A percentile compares a stretch with the other conserved stretches of the same genome.
Conservation (phyloP, 352 stramenopile genomes). For the Globisporangium recalcitrans region DNA sequence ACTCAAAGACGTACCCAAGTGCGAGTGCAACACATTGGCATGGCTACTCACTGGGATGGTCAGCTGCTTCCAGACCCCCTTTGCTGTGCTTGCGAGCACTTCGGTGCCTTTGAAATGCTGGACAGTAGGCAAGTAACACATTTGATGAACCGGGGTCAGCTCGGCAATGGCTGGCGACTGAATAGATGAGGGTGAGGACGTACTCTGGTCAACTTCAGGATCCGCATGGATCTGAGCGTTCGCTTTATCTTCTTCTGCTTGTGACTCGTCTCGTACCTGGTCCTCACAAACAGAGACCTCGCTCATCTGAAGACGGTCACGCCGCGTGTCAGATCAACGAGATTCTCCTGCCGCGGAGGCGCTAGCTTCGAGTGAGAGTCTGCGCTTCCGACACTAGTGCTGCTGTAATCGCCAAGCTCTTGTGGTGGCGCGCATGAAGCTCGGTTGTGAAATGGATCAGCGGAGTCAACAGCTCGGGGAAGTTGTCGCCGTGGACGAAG, state of each 20-base stretch:
- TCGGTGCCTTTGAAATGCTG: conserved; percentile 67
- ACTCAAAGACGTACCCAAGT: neutral
- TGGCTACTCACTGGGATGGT: conserved; percentile 43
- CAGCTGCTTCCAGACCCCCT: conserved; percentile 49
- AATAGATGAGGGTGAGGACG: too few species aligned
- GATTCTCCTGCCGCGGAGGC: neutral
- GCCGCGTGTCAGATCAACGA: neutral
- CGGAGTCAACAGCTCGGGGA: too few species aligned
- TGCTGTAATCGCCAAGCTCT: neutral
- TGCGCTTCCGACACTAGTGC: neutral
- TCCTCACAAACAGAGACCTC: neutral
- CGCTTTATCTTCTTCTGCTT: neutral
- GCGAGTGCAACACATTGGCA: neutral
- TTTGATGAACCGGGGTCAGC: neutral
- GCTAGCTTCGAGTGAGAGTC: neutral
- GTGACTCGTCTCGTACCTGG: neutral
- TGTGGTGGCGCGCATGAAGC: neutral
- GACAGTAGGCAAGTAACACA: neutral
- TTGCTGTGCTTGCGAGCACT: conserved; percentile 53
- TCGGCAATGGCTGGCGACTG: too few species aligned
- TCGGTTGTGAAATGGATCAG: too few species aligned
- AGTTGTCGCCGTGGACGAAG: too few species aligned
- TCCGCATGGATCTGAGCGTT: conserved; percentile 26
- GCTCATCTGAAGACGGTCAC: neutral
- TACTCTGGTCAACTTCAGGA: conserved; percentile 66